Evolutionary conservation across 1,284 basidiomycete species (phyloP), one percentile per base, ranked within the genome.

Genomic region (Limonomyces culmigenus): DNA sequence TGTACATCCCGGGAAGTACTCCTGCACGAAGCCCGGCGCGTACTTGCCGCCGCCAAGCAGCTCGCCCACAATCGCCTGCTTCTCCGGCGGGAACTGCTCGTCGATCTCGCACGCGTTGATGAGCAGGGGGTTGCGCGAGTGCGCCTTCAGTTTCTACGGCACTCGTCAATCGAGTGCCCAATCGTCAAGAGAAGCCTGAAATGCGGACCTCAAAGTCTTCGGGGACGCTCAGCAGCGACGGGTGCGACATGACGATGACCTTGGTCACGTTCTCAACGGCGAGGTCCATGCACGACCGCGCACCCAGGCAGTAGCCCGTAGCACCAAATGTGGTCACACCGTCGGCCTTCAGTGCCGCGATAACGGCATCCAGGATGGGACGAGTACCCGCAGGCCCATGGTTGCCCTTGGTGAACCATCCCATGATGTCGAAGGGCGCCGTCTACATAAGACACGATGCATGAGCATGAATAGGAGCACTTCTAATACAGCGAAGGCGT

Each of bases 91-190:
- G 55, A 74, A 76, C 45, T 53, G 50, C 3, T 32, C 3, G 50
- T 78, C 75, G 19, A 54, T 37, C 19, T 67, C 63, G 55, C 74
- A 76, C 27, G 62, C 65, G 54, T 76, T 75, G 52, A 77, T 67
- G 18, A 76, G 60, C 6, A 79, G 56, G 17, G 74, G 74, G 1
- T 60, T 65, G 40, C 63, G 66, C 37, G 69, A 58, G 11, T 38
- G 45, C 3, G 47, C 42, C 17, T 47, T 35, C 49, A 72, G 73
- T 60, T 60, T 69, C 70, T 76, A 39, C 10, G 3, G 11, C n/a
- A n/a, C n/a, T n/a, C n/a, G n/a, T n/a, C n/a, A n/a, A n/a, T 27
- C n/a, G 8, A 33, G 3, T 5, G 13, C 4, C 14, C 17, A 10
- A 4, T 4, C 4, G 27, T 32, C 10, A 18, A 14, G 17, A 18